Evolutionary conservation across 106 monocot genomes (phyloP).

Genomic region (Vanilla planifolia): DNA sequence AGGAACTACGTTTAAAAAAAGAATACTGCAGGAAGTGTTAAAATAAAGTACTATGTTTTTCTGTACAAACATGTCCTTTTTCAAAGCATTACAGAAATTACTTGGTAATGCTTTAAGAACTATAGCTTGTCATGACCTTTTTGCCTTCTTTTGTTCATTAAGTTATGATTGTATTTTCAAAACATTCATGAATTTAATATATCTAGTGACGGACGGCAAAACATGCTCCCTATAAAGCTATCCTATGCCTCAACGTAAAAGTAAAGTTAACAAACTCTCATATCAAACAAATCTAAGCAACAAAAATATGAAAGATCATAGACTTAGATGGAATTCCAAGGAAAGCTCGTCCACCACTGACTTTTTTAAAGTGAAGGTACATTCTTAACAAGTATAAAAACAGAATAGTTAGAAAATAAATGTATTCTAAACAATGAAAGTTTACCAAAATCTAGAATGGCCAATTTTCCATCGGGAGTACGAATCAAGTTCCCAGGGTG

Average conservation of each 20-base stretch:
- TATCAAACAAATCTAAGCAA: too few species aligned
- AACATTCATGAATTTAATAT: slow-evolving; percentile 1
- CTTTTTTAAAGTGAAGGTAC: not conserved
- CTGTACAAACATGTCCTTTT: not conserved
- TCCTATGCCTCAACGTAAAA: too few species aligned
- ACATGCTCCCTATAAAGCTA: not conserved
- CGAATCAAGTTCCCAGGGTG: slow-evolving; percentile 99
- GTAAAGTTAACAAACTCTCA: too few species aligned
- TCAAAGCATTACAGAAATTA: not conserved
- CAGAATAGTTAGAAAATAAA: not conserved
- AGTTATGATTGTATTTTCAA: not conserved
- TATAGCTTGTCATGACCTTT: not conserved
- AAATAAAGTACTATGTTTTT: not conserved
- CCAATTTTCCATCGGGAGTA: slow-evolving; percentile 97
- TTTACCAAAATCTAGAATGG: slow-evolving; percentile 98
- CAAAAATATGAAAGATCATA: not conserved
- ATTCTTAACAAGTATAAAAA: not conserved
- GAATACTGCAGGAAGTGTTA: not conserved
- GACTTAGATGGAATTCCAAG: not conserved
- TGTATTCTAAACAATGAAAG: not conserved
- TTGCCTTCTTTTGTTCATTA: slow-evolving; percentile 1
- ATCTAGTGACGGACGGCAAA: not conserved
- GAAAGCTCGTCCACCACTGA: not conserved
- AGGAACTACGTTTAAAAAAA: too few species aligned
- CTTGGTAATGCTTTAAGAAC: too few species aligned